A percentile compares a stretch with the other conserved stretches of the same genome.
phyloP scores from a whole-genome alignment of 2,329 filamentous ascomycete genomes.

The Neonectria coccinea region DNA sequence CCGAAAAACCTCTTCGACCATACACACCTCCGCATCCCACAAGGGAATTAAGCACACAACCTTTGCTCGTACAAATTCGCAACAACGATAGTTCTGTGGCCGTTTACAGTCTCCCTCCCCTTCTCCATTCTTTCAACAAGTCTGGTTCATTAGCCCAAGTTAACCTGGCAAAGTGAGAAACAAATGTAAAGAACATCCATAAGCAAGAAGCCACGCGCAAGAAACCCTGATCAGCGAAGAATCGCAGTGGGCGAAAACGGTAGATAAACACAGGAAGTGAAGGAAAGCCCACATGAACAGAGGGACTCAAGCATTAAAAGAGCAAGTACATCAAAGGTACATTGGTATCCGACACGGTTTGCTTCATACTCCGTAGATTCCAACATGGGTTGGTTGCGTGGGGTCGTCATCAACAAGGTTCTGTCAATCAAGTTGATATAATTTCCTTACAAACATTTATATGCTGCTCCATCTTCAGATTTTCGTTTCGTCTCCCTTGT shows the following conservation, averaged over 20 bases:
- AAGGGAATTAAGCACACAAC: background rate
- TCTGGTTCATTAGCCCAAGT: background rate
- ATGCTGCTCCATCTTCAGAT: constrained; percentile 37
- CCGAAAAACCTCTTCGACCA: background rate
- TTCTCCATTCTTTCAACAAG: background rate
- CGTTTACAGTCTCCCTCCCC: background rate
- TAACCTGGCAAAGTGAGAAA: background rate
- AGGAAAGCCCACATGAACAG: constrained; percentile 15
- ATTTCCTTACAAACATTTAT: constrained; percentile 33
- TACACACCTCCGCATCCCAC: background rate
- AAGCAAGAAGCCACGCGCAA: background rate
- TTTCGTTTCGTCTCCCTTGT: constrained; percentile 21
- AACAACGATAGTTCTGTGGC: background rate
- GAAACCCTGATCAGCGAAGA: constrained; percentile 23
- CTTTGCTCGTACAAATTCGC: background rate
- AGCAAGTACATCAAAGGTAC: constrained; percentile 32
- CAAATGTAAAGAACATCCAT: constrained; percentile 1
- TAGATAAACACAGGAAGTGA: constrained; percentile 6
- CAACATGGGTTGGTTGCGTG: constrained; percentile 26
- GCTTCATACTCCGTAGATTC: constrained; percentile 31
- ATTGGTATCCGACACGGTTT: constrained; percentile 46
- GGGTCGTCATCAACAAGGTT: constrained; percentile 37
- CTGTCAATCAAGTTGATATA: constrained; percentile 35
- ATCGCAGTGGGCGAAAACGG: background rate
- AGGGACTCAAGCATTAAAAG: constrained; percentile 15